These are phyloP conservation scores for Pichia sp. DNA, from an alignment of 1,139 yeast species.

Conservation along the genomic window DNA sequence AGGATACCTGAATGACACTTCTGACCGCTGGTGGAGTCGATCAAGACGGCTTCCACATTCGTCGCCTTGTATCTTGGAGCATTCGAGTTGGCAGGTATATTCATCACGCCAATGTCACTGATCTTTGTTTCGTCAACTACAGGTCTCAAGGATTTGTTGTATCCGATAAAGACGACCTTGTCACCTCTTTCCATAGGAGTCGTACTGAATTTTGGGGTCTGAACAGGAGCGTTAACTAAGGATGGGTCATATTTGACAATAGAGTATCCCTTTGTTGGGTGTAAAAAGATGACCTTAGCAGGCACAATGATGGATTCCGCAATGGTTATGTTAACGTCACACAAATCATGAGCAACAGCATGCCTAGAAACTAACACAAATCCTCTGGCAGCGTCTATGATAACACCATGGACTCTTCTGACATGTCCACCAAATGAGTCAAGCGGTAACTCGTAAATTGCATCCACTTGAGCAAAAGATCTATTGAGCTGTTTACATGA, in stretches of 20 bases:
- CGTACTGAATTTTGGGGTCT: conserved; percentile 60
- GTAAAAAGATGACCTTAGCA: conserved; percentile 76
- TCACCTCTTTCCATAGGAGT: conserved; percentile 71
- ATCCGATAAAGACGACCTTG: conserved; percentile 71
- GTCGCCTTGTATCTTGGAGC: conserved; percentile 85
- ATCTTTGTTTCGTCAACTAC: conserved; percentile 75
- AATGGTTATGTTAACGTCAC: conserved; percentile 73
- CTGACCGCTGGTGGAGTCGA: conserved; percentile 68
- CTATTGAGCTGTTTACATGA: conserved; percentile 53
- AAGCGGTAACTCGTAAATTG: conserved; percentile 61
- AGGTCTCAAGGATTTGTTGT: conserved; percentile 64
- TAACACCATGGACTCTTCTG: conserved; percentile 69
- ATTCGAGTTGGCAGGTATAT: conserved; percentile 63
- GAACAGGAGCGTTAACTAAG: conserved; percentile 57
- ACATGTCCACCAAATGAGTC: conserved; percentile 69
- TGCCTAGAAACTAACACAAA: conserved; percentile 75
- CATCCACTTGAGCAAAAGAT: conserved; percentile 66
- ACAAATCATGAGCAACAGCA: conserved; percentile 78
- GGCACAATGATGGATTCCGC: conserved; percentile 85
- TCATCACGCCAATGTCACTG: conserved; percentile 70
- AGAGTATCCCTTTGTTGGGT: conserved; percentile 85
- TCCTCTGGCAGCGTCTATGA: conserved; percentile 76
- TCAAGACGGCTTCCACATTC: conserved; percentile 70
- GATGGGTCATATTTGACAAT: conserved; percentile 78
- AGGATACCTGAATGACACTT: conserved; percentile 76